Conservation (phyloP, 352 stramenopile genomes). For the Sclerospora graminicola region DNA sequence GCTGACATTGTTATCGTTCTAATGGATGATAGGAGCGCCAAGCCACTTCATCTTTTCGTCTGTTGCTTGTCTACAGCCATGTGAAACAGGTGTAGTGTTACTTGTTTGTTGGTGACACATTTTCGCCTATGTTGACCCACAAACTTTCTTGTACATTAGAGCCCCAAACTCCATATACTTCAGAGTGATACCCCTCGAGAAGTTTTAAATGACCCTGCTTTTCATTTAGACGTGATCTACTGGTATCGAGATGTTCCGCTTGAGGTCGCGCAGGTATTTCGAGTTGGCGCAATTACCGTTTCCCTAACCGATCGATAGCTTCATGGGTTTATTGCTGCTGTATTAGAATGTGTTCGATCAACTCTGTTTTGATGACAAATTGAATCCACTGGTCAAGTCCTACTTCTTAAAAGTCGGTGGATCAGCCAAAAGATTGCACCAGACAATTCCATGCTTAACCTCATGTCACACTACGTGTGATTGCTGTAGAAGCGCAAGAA, state of each 20-base stretch:
- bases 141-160: too few relatives aligned
- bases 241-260: too few relatives aligned
- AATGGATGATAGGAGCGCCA: slow-evolving; percentile 10
- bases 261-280: too few relatives aligned
- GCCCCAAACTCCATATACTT: slow-evolving; percentile 8
- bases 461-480: slow-evolving; percentile 9
- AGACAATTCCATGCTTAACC: slow-evolving; percentile 20
- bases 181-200: slow-evolving; percentile 5
- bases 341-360: too few relatives aligned
- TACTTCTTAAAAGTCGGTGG: too few relatives aligned
- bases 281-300: too few relatives aligned
- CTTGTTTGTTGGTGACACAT: too few relatives aligned
- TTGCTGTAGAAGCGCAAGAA: neutral
- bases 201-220: slow-evolving; percentile 23
- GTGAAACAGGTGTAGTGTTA: too few relatives aligned
- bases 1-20: neutral
- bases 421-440: too few relatives aligned
- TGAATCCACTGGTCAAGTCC: slow-evolving; percentile 27
- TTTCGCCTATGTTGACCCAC: too few relatives aligned
- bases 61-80: slow-evolving; percentile 23
- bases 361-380: slow-evolving; percentile 33
- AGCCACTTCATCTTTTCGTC: slow-evolving; percentile 14
- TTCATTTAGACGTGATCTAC: slow-evolving; percentile 34
- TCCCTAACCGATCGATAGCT: too few relatives aligned
- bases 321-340: too few relatives aligned